Evolutionary conservation across 768 basidiomycete species (phyloP), one percentile per base, ranked within the genome.

Genomic region (Megacollybia marginata): DNA sequence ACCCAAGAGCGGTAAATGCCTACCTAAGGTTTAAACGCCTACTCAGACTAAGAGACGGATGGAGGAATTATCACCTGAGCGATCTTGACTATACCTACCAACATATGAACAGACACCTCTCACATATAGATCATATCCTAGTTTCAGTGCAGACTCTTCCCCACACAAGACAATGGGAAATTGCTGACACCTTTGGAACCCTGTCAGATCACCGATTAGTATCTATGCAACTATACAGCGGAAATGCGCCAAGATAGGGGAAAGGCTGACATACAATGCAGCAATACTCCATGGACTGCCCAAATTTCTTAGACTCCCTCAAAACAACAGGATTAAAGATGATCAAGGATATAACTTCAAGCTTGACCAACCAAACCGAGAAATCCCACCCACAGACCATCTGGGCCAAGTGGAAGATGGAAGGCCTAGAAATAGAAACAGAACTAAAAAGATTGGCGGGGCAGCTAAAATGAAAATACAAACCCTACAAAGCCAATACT

Each of bases 11-110:
- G 4, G 31, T 33, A 1, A 18, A 16, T 5, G 54, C 52, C 1
- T 40, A 42, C 1, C 34, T 40, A 12, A n/a, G 40, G 1, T 50
- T 55, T 32, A 49, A 44, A 13, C 42, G 34, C 1, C 11, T 47
- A 12, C 34, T 55, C 1, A 40, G 23, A 2, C 11, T 55, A 2
- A 47, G 34, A 38, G 54, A 55, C 15, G 52, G 54, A 1, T 55
- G 51, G 52, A 5, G 54, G 10, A n/a, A n/a, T 2, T 46, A 48
- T 6, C 36, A 50, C 23, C 48, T 44, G 0, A 44, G 44, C 4
- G 8, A 16, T 0, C 35, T 44, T 10, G 54, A 33, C 2, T 55
- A 42, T n/a, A 52, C 54, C 2, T 55, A 44, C 35, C 35, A 10
- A 16, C 10, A n/a, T n/a, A n/a, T n/a, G n/a, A 16, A 16, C 16